Evolutionary conservation across 2,329 filamentous ascomycete species (phyloP).

Genomic region (Exophiala calicioides): DNA sequence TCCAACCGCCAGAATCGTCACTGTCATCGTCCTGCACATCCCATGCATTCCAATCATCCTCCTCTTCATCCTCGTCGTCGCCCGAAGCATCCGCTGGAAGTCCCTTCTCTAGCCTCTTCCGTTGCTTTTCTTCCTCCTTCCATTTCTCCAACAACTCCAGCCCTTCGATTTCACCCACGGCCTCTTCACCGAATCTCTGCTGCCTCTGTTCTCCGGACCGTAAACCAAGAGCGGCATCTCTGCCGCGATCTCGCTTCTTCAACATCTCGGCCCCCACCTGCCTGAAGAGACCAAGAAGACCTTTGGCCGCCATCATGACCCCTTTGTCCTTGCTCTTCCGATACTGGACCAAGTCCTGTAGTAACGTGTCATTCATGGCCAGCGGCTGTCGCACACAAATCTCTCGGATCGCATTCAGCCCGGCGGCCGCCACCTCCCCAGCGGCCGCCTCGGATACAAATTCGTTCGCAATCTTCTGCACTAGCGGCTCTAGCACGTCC

Average conservation of each 20-base stretch:
- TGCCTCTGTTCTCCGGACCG: constrained; percentile 73
- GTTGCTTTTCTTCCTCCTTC: constrained; percentile 85
- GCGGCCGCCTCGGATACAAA: constrained; percentile 95
- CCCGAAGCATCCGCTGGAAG: constrained; percentile 62
- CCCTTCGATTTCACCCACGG: constrained; percentile 80
- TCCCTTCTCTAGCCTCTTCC: constrained; percentile 69
- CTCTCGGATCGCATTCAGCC: constrained; percentile 91
- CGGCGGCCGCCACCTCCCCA: constrained; percentile 85
- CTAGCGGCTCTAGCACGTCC: constrained; percentile 83
- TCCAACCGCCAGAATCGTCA: constrained; percentile 85
- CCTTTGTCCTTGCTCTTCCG: constrained; percentile 97
- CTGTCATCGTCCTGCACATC: constrained; percentile 62
- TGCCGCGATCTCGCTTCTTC: constrained; percentile 85
- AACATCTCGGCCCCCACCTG: constrained; percentile 89
- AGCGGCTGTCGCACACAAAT: constrained; percentile 89
- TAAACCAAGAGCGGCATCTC: constrained; percentile 82
- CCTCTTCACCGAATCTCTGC: constrained; percentile 79
- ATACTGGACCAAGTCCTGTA: constrained; percentile 95
- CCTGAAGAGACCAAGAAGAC: constrained; percentile 83
- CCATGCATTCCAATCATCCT: constrained; percentile 59
- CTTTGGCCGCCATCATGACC: constrained; percentile 97
- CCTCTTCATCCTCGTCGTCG: constrained; percentile 62
- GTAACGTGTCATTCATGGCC: constrained; percentile 93
- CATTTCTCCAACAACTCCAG: constrained; percentile 87
- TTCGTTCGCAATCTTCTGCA: constrained; percentile 96